These are phyloP conservation scores for Backusella psychrophila DNA, from an alignment of 192 early-diverging fungal species.

Conservation along the genomic window DNA sequence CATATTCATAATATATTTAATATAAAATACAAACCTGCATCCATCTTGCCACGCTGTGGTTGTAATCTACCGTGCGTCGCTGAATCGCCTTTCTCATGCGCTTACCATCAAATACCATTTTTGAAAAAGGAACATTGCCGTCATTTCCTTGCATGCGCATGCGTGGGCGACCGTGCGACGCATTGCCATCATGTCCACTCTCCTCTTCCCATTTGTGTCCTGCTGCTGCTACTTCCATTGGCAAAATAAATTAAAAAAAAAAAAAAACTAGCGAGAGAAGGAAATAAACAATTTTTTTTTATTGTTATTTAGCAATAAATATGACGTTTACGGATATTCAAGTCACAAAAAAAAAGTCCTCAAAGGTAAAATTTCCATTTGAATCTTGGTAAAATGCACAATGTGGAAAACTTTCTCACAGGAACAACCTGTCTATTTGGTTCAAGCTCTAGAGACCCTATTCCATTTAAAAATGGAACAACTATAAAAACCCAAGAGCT, in stretches of 20 bases:
- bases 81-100: constrained; percentile 87
- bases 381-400: no score
- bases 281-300: background rate
- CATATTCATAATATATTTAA: constrained; percentile 14
- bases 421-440: no score
- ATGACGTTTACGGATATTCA: background rate
- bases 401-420: no score
- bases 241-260: background rate
- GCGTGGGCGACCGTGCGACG: background rate
- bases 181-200: background rate
- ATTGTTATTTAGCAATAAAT: background rate
- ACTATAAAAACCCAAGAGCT: no score
- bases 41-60: constrained; percentile 75
- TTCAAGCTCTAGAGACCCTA: no score
- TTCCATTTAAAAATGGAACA: no score
- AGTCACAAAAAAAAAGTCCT: background rate
- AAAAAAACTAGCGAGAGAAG: background rate
- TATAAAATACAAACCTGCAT: constrained; percentile 55
- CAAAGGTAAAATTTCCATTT: no score
- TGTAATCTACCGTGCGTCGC: constrained; percentile 92
- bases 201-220: constrained; percentile 9
- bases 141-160: background rate
- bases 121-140: constrained; percentile 25
- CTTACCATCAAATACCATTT: constrained; percentile 64
- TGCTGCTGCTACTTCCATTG: constrained; percentile 11